Percentiles rank a stretch among this genome's conserved stretches.
Conservation (phyloP, 2,329 filamentous ascomycete species). For the Chalaropsis thielavioides region DNA sequence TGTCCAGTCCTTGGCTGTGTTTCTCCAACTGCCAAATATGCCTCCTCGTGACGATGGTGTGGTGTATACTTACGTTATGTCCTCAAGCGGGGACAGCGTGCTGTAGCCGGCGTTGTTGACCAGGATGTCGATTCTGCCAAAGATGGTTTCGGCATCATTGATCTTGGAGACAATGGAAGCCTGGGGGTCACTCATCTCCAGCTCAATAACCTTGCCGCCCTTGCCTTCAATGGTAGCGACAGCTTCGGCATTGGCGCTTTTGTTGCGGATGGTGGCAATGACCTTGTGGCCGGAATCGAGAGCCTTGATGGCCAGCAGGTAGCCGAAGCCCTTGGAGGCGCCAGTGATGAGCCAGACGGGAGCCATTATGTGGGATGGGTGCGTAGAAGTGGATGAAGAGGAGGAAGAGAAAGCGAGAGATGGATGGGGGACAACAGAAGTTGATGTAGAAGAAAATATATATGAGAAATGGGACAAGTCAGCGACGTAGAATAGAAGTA, state of each 20-base stretch:
- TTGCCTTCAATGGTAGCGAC: constrained; percentile 23
- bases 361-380: background rate
- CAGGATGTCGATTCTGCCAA: constrained; percentile 31
- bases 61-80: constrained; percentile 20
- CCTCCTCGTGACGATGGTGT: background rate
- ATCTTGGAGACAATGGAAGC: constrained; percentile 25
- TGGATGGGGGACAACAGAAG: background rate
- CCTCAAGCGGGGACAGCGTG: constrained; percentile 31
- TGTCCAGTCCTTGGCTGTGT: too few species aligned
- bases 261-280: constrained; percentile 33
- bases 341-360: constrained; percentile 37
- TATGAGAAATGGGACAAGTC: too few species aligned
- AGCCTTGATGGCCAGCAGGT: constrained; percentile 29
- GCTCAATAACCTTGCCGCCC: constrained; percentile 24
- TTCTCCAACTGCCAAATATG: too few species aligned
- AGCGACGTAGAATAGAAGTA: too few species aligned
- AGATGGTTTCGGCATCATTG: constrained; percentile 26
- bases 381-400: background rate
- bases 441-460: background rate
- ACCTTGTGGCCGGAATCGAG: constrained; percentile 33
- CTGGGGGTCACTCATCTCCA: constrained; percentile 29
- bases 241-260: constrained; percentile 23
- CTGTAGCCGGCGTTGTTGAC: constrained; percentile 35
- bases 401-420: background rate
- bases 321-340: constrained; percentile 33